These are phyloP conservation scores for Puccinia horiana DNA, from an alignment of 1,284 basidiomycete genomes.

Conservation along the genomic window DNA sequence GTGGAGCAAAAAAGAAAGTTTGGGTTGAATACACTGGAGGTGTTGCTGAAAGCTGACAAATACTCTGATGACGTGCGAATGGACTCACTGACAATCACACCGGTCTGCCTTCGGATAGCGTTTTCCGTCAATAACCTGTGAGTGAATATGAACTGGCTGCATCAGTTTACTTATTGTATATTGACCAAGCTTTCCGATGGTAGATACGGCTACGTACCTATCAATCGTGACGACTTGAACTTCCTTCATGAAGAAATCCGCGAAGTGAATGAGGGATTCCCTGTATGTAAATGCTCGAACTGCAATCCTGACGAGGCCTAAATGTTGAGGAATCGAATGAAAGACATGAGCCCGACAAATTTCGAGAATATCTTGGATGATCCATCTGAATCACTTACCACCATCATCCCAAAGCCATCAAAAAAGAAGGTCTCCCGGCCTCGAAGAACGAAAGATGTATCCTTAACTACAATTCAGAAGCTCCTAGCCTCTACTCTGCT, in stretches of 20 bases:
- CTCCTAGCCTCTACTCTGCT: background rate
- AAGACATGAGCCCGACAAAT: background rate
- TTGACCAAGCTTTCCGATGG: background rate
- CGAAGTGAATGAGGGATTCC: background rate
- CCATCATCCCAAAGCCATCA: background rate
- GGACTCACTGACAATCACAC: no score
- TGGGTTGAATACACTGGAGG: no score
- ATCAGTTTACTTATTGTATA: no score
- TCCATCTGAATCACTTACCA: background rate
- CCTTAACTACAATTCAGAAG: background rate
- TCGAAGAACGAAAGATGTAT: background rate
- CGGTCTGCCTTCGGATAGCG: no score
- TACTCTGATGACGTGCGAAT: no score
- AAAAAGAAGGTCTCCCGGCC: background rate
- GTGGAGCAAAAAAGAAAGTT: background rate
- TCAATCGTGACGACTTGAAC: background rate
- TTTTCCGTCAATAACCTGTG: background rate
- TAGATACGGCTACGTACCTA: constrained; percentile 10
- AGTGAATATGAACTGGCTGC: background rate
- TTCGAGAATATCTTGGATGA: background rate
- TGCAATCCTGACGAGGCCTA: background rate
- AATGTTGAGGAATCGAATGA: background rate
- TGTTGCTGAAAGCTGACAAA: no score
- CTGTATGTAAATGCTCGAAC: constrained; percentile 1
- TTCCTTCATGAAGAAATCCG: background rate